phyloP scores from a whole-genome alignment of 768 basidiomycete genomes.

The Fibroporia radiculosa region DNA sequence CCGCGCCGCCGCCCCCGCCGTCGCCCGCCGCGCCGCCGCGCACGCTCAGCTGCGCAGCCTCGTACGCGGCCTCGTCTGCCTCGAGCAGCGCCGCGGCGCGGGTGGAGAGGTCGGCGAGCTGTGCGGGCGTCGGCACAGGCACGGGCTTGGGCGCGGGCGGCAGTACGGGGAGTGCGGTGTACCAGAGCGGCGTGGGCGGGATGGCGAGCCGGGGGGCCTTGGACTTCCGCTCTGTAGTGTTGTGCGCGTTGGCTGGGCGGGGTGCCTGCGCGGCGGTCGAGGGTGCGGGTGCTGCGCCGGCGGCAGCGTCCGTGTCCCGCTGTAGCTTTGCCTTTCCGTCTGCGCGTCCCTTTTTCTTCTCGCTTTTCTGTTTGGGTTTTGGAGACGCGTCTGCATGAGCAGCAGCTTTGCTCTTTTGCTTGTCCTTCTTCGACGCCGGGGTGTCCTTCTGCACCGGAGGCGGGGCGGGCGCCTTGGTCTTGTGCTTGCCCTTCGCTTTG shows the following conservation, averaged over 20 bases:
- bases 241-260: background rate
- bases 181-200: conserved; percentile 43
- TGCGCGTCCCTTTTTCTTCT: background rate
- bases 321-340: background rate
- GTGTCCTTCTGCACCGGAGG: background rate
- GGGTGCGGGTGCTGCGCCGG: background rate
- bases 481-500: background rate
- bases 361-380: too few relatives aligned
- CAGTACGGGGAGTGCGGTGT: conserved; percentile 38
- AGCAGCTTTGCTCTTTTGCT: background rate
- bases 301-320: background rate
- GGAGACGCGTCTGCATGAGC: too few relatives aligned
- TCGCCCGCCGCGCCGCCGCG: conserved; percentile 50
- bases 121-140: conserved; percentile 28
- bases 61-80: conserved; percentile 36
- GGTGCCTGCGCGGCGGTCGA: background rate
- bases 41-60: conserved; percentile 40
- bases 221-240: too few relatives aligned
- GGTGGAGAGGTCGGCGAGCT: conserved; percentile 35
- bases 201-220: background rate
- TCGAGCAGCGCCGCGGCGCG: conserved; percentile 44
- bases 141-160: conserved; percentile 20
- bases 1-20: too few relatives aligned
- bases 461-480: background rate
- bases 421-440: background rate